Evolutionary conservation across 306 rosid genomes (phyloP).

Genomic region (Bauhinia variegata): DNA sequence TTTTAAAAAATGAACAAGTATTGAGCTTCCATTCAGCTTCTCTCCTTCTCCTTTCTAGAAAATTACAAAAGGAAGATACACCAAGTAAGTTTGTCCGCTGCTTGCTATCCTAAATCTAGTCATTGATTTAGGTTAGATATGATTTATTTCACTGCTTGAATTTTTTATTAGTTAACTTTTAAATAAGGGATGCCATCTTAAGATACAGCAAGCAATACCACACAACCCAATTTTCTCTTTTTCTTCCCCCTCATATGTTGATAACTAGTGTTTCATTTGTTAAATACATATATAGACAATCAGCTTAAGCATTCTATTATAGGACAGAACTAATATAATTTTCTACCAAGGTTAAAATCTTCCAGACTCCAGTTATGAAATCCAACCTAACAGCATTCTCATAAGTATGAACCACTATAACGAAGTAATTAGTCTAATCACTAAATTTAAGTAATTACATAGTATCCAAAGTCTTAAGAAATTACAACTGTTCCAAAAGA

Average conservation of each 20-base stretch:
- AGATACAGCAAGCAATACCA: background rate
- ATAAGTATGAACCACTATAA: background rate
- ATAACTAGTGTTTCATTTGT: no score
- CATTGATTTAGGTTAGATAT: slow-evolving; percentile 15
- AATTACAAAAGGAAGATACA: no score
- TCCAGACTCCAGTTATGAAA: background rate
- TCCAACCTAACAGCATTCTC: background rate
- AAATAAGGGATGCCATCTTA: slow-evolving; percentile 9
- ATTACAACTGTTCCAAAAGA: background rate
- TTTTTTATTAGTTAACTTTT: slow-evolving; percentile 10
- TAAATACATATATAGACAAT: background rate
- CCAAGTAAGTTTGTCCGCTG: background rate
- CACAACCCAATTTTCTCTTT: background rate
- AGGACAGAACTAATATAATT: background rate
- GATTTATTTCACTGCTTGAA: slow-evolving; percentile 21
- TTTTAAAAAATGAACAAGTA: no score
- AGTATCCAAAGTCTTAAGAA: slow-evolving; percentile 8
- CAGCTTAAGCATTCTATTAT: slow-evolving; percentile 13
- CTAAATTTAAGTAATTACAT: background rate
- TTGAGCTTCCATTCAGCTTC: slow-evolving; percentile 5
- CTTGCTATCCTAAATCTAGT: background rate
- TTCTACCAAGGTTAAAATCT: slow-evolving; percentile 6
- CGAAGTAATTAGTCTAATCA: background rate
- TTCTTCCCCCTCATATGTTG: no score
- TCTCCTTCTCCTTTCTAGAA: no score